These are phyloP conservation scores for Yamadazyma tumulicola DNA, from an alignment of 805 yeast genomes.

Conservation along the genomic window DNA sequence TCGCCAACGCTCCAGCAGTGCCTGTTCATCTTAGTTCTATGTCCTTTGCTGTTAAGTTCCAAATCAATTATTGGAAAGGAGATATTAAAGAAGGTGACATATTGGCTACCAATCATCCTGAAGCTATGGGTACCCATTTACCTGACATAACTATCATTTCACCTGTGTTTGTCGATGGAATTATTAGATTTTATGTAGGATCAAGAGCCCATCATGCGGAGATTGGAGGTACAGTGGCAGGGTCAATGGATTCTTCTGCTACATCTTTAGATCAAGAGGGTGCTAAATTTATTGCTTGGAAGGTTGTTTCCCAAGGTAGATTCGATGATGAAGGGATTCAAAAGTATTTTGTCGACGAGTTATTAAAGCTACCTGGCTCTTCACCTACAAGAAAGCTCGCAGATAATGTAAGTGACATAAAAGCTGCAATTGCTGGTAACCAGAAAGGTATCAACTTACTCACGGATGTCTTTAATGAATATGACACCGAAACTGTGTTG, in stretches of 20 bases:
- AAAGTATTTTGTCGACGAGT: slow-evolving; percentile 13
- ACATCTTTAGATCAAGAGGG: slow-evolving; percentile 17
- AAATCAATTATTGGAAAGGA: slow-evolving; percentile 61
- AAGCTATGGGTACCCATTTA: slow-evolving; percentile 80
- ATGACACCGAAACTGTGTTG: slow-evolving; percentile 55
- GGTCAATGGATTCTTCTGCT: slow-evolving; percentile 17
- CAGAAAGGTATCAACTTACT: slow-evolving; percentile 73
- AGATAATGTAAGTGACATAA: slow-evolving; percentile 47
- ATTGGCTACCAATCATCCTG: slow-evolving; percentile 75
- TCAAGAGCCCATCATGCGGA: slow-evolving; percentile 24
- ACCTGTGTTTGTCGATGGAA: slow-evolving; percentile 18
- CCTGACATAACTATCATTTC: slow-evolving; percentile 51
- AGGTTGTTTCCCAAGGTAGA: slow-evolving; percentile 14
- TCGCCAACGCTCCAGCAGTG: slow-evolving; percentile 85
- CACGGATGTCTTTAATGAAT: slow-evolving; percentile 55
- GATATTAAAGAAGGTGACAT: slow-evolving; percentile 71
- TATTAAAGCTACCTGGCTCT: slow-evolving; percentile 22
- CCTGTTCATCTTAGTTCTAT: slow-evolving; percentile 87
- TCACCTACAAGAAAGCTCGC: slow-evolving; percentile 17
- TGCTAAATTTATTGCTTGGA: slow-evolving; percentile 15
- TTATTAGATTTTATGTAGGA: slow-evolving; percentile 14
- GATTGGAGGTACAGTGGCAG: slow-evolving; percentile 21
- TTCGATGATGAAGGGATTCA: slow-evolving; percentile 16
- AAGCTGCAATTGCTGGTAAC: slow-evolving; percentile 85
- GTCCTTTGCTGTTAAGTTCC: slow-evolving; percentile 74